Conservation (phyloP, 2,329 filamentous ascomycete species). For the Elsinoe arachidis region DNA sequence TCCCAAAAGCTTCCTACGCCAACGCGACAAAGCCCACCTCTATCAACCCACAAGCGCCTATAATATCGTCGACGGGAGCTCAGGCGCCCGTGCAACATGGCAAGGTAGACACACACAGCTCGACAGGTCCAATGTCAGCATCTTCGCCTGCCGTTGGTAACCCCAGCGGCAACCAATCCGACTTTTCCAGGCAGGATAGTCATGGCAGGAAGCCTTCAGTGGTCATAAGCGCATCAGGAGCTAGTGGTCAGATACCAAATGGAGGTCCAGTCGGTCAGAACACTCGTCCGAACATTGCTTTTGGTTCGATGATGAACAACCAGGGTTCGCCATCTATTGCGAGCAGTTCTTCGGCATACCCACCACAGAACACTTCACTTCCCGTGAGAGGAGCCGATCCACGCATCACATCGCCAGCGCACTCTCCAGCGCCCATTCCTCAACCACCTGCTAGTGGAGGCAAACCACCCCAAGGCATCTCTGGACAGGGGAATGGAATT, state of each 20-base stretch:
- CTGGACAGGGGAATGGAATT: conserved; percentile 61
- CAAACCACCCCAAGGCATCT: conserved; percentile 66
- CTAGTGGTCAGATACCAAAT: conserved; percentile 67
- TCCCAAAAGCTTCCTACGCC: conserved; percentile 52
- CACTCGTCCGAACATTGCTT: conserved; percentile 59
- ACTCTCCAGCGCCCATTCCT: conserved; percentile 88
- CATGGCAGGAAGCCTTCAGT: conserved; percentile 83
- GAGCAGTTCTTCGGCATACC: conserved; percentile 56
- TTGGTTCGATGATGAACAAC: conserved; percentile 57
- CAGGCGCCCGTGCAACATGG: conserved; percentile 41
- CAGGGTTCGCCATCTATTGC: conserved; percentile 53
- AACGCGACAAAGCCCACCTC: conserved; percentile 46
- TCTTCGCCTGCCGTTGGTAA: conserved; percentile 22
- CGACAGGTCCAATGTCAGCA: conserved; percentile 14
- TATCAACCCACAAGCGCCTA: conserved; percentile 34
- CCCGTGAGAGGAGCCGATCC: conserved; percentile 50
- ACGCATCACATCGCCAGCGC: conserved; percentile 71
- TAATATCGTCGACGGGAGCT: conserved; percentile 45
- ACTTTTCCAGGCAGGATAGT: conserved; percentile 44
- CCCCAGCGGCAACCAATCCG: conserved; percentile 41
- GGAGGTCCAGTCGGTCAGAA: conserved; percentile 56
- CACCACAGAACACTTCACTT: conserved; percentile 52
- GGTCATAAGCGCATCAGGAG: conserved; percentile 78
- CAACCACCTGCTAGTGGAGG: conserved; percentile 78
- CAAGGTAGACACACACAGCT: conserved; percentile 46